Evolutionary conservation across 2,329 filamentous ascomycete genomes (phyloP).

Genomic region (Pyrenochaeta sp.): DNA sequence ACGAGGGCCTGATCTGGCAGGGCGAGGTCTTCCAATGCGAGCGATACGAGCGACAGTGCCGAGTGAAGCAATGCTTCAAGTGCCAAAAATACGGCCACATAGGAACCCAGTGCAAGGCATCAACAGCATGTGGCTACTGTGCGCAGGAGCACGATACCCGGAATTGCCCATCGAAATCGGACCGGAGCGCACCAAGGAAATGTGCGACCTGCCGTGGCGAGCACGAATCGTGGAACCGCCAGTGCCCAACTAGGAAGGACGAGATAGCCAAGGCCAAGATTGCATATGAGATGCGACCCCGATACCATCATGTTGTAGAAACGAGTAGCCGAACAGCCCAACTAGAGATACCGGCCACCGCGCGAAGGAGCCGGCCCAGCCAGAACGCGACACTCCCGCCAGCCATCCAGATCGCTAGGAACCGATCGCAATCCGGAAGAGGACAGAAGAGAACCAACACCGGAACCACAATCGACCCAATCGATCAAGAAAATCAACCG

Average conservation of each 20-base stretch:
- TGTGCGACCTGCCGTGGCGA: constrained; percentile 18
- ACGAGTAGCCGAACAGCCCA: neutral
- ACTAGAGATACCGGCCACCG: neutral
- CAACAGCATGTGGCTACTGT: constrained; percentile 23
- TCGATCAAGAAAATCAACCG: constrained; percentile 2
- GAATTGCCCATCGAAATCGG: constrained; percentile 15
- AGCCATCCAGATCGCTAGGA: constrained; percentile 3
- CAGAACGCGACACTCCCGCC: neutral
- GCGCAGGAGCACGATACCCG: constrained; percentile 14
- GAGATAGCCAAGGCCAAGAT: constrained; percentile 17
- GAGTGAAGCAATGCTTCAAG: constrained; percentile 18
- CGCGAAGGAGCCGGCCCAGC: neutral
- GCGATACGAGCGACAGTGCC: constrained; percentile 22
- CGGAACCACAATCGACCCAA: constrained; percentile 7
- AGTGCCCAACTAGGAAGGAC: constrained; percentile 22
- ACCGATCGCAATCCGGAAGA: constrained; percentile 2
- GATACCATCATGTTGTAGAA: constrained; percentile 9
- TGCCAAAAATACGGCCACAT: constrained; percentile 27
- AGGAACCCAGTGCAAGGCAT: constrained; percentile 29
- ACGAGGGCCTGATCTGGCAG: constrained; percentile 23
- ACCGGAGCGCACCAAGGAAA: constrained; percentile 17
- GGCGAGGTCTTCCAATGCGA: constrained; percentile 20
- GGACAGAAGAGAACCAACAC: constrained; percentile 13
- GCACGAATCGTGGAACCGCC: constrained; percentile 18
- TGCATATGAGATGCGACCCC: constrained; percentile 17